phyloP scores from a whole-genome alignment of 2,329 filamentous ascomycete genomes.

The Claviceps africana region DNA sequence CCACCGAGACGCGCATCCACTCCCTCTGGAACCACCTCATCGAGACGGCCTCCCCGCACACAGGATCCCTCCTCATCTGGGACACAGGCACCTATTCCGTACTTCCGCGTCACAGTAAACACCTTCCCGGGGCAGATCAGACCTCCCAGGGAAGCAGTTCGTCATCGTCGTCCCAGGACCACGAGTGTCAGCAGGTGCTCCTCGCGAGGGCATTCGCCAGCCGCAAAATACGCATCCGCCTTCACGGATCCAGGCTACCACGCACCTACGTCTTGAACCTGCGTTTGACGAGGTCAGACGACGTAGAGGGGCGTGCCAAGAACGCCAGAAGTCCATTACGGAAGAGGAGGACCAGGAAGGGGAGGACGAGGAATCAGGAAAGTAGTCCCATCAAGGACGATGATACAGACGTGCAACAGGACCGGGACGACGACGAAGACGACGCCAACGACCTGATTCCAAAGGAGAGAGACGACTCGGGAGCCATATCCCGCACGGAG shows the following conservation, averaged over 20 bases:
- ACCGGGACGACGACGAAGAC: not conserved
- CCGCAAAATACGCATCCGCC: slow-evolving; percentile 41
- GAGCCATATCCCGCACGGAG: slow-evolving; percentile 21
- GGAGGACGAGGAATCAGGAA: not conserved
- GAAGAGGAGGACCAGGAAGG: not conserved
- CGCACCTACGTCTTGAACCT: slow-evolving; percentile 38
- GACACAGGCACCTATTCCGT: slow-evolving; percentile 46
- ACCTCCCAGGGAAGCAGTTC: slow-evolving; percentile 15
- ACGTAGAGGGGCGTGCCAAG: slow-evolving; percentile 19
- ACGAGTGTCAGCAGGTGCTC: slow-evolving; percentile 28
- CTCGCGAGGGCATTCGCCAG: slow-evolving; percentile 36
- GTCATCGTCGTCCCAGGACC: slow-evolving; percentile 6
- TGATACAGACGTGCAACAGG: too few relatives aligned
- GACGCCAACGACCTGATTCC: slow-evolving; percentile 11
- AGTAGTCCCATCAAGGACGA: not conserved
- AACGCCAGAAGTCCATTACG: slow-evolving; percentile 1
- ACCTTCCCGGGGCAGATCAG: slow-evolving; percentile 15
- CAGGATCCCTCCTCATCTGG: slow-evolving; percentile 48
- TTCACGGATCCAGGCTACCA: slow-evolving; percentile 41
- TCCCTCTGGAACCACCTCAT: slow-evolving; percentile 47
- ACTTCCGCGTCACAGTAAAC: slow-evolving; percentile 25
- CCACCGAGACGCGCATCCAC: slow-evolving; percentile 48
- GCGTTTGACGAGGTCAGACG: slow-evolving; percentile 34
- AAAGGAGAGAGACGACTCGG: slow-evolving; percentile 7
- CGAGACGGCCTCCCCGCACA: slow-evolving; percentile 38